These are phyloP conservation scores for Strombidium stylifer DNA, from an alignment of 73 alveolate genomes.

Conservation along the genomic window DNA sequence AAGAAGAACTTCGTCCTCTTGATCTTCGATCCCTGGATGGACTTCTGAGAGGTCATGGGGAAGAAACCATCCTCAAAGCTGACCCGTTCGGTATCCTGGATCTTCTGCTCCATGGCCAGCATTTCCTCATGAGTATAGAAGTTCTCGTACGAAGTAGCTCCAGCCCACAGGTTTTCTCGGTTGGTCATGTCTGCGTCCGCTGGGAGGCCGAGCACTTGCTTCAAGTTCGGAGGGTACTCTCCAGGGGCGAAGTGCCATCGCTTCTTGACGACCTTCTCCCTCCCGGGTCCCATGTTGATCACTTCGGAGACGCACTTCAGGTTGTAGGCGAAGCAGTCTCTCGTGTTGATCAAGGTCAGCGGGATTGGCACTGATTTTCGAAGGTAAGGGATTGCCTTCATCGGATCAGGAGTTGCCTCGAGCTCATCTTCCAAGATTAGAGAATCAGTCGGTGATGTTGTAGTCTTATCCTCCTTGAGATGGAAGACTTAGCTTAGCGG, in stretches of 20 bases:
- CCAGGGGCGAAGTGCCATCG: slow-evolving; percentile 66
- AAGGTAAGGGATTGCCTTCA: slow-evolving; percentile 7
- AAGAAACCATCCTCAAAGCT: slow-evolving; percentile 44
- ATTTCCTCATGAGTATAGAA: slow-evolving; percentile 74
- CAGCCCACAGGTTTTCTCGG: slow-evolving; percentile 41
- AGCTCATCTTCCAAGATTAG: background rate
- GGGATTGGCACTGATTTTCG: slow-evolving; percentile 45
- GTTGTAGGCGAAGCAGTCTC: slow-evolving; percentile 85
- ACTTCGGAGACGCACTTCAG: slow-evolving; percentile 40
- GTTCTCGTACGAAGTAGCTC: slow-evolving; percentile 62
- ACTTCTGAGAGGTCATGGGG: slow-evolving; percentile 82
- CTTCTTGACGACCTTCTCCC: slow-evolving; percentile 32
- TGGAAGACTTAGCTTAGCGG: background rate
- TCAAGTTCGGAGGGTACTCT: slow-evolving; percentile 64
- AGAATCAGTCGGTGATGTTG: background rate
- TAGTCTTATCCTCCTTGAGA: background rate
- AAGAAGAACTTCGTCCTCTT: slow-evolving; percentile 88
- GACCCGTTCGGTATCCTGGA: slow-evolving; percentile 62
- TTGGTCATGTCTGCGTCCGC: background rate
- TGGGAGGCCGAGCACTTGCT: slow-evolving; percentile 32
- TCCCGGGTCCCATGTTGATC: slow-evolving; percentile 18
- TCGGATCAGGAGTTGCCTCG: slow-evolving; percentile 8
- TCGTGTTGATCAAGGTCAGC: slow-evolving; percentile 66
- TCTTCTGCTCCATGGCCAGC: slow-evolving; percentile 49
- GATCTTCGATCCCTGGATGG: slow-evolving; percentile 52